Base-by-base conservation (phyloP, 2,329 filamentous ascomycete species). In the Clarireedia hainanense region DNA sequence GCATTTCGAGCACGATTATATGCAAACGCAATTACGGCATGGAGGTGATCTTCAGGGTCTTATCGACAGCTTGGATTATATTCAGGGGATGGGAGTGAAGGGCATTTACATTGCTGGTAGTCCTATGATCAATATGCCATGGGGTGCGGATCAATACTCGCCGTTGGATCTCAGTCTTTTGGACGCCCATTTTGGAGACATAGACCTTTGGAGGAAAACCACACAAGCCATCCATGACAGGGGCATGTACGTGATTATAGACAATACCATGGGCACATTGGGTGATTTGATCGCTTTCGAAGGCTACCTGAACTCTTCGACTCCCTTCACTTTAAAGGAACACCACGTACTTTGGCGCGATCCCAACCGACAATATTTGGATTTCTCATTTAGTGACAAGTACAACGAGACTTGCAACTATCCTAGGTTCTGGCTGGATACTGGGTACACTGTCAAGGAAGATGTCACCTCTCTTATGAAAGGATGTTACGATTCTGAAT, bases 181-280 rank as follows among this genome's bases (percentile, higher is more conserved):
- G 15, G 83, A 86, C 63, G 74, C 77, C 47, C 83, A 86, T 64
- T 81, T 80, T 59, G 83, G 83, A 17, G 77, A 75, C 50, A 78
- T 86, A 53, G 68, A 76, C 17, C 71, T 74, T 54, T 86, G 81
- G 80, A 76, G 81, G 62, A 68, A 72, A 47, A 75, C 77, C 2
- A 78, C 86, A 52, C 71, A 75, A 7, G 80, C 80, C 48, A 81
- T 86, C n/a, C 83, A 86, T 63, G 68, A 69, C 2, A 74, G 79
- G 30, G 78, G 75, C 52, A 86, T 86, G 81, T 85, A 84, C 70
- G 80, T 86, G 42, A 71, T 86, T 34, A 69, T 86, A 57, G 83
- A 86, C 65, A 85, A 85, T 64, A 86, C 83, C 2, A 42, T 52
- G 43, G 50, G 80, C 47, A 86, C 83, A 3, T 75, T 86, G 76